Evolutionary conservation across 2,329 filamentous ascomycete genomes (phyloP).

Genomic region (Colletotrichum spinosum): DNA sequence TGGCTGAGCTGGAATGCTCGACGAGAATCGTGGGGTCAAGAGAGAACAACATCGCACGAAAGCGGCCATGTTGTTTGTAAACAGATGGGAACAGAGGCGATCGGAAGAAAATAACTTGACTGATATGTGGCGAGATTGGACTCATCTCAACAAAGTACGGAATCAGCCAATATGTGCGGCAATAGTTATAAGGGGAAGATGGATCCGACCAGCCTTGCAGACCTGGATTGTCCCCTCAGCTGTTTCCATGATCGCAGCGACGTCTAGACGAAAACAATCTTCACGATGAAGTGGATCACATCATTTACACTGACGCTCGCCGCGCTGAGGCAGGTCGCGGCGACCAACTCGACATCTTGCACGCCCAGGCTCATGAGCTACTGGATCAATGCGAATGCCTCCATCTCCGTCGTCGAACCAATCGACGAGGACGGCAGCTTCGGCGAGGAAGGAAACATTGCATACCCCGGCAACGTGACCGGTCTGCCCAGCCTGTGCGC

Average conservation of each 20-base stretch:
- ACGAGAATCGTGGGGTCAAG: not conserved
- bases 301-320: slow-evolving; percentile 15
- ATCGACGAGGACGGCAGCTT: slow-evolving; percentile 40
- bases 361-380: slow-evolving; percentile 30
- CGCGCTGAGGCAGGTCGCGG: slow-evolving; percentile 14
- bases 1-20: slow-evolving; percentile 23
- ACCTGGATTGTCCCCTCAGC: not conserved
- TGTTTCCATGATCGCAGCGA: not conserved
- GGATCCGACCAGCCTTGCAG: not conserved
- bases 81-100: not conserved
- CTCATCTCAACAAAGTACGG: not conserved
- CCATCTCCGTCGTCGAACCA: slow-evolving; percentile 32
- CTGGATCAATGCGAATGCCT: slow-evolving; percentile 28
- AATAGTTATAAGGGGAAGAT: not conserved
- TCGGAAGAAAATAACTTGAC: not conserved
- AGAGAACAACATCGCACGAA: not conserved
- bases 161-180: not conserved
- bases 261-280: not conserved
- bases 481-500: slow-evolving; percentile 48
- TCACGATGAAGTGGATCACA: slow-evolving; percentile 25
- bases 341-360: slow-evolving; percentile 24
- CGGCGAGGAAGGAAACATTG: slow-evolving; percentile 41
- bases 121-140: slow-evolving; percentile 17
- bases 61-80: slow-evolving; percentile 13
- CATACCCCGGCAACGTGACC: slow-evolving; percentile 43